These are phyloP conservation scores for Ascomycota sp. DNA, from an alignment of 2,329 filamentous ascomycete genomes.

Conservation along the genomic window DNA sequence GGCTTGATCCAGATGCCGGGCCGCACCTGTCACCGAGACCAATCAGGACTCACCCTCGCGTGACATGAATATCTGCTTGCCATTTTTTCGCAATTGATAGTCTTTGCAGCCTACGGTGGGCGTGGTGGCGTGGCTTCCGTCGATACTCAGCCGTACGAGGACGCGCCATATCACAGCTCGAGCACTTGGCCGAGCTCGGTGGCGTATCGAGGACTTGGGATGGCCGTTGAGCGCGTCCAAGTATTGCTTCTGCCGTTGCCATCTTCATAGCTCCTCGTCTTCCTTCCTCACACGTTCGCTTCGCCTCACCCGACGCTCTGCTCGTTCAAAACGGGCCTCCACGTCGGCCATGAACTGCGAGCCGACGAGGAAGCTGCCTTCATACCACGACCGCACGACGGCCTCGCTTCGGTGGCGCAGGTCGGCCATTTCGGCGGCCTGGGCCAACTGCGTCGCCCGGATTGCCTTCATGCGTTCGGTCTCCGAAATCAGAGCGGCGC, in stretches of 20 bases:
- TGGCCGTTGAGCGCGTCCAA: no score
- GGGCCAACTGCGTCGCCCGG: constrained; percentile 36
- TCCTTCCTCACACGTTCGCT: constrained; percentile 35
- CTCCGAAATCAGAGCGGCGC: constrained; percentile 32
- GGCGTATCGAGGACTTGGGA: no score
- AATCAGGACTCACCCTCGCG: constrained; percentile 8
- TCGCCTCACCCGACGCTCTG: constrained; percentile 43
- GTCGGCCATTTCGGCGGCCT: constrained; percentile 38
- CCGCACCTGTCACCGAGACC: constrained; percentile 9
- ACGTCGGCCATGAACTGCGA: constrained; percentile 48
- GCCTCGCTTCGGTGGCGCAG: constrained; percentile 40
- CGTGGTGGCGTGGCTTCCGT: no score
- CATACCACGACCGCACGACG: constrained; percentile 49
- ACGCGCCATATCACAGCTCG: no score
- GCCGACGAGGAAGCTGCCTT: constrained; percentile 43
- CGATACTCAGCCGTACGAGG: no score
- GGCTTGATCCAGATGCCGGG: constrained; percentile 14
- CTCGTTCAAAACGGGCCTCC: constrained; percentile 41
- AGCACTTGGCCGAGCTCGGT: no score
- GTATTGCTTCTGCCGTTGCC: no score
- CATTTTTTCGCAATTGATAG: no score
- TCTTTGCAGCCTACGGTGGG: no score
- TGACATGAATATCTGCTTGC: constrained; percentile 2
- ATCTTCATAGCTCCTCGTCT: constrained; percentile 12
- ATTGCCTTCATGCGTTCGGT: constrained; percentile 38